Evolutionary conservation across 305 asterid species (phyloP).

Genomic region (Withania somnifera): DNA sequence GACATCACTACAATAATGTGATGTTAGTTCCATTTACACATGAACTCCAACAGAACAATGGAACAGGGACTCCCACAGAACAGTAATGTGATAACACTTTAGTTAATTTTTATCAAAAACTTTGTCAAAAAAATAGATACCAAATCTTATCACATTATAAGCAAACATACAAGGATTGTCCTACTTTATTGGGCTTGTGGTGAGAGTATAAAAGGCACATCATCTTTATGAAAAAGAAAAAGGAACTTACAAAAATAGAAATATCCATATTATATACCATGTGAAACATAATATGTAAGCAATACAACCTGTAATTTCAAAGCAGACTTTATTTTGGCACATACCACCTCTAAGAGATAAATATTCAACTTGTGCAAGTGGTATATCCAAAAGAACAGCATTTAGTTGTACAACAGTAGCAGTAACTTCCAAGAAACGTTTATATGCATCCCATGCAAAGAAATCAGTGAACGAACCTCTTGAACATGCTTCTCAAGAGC

Average conservation of each 20-base stretch:
- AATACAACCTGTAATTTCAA: background rate
- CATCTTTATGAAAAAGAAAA: background rate
- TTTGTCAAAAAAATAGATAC: background rate
- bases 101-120: background rate
- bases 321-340: background rate
- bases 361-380: background rate
- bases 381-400: background rate
- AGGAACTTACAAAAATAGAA: background rate
- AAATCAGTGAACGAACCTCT: slow-evolving; percentile 40
- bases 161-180: background rate
- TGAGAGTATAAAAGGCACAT: background rate
- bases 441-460: background rate
- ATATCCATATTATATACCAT: background rate
- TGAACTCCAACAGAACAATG: no score
- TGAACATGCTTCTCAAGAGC: slow-evolving; percentile 75
- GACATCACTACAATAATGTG: background rate
- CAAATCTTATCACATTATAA: background rate
- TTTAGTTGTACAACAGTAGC: background rate
- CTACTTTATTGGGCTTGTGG: background rate
- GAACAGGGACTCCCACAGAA: no score
- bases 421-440: no score
- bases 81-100: no score
- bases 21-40: background rate
- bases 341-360: background rate
- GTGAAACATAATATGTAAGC: background rate